phyloP scores from a whole-genome alignment of 2,329 filamentous ascomycete species.

The Fusarium haematococcum region DNA sequence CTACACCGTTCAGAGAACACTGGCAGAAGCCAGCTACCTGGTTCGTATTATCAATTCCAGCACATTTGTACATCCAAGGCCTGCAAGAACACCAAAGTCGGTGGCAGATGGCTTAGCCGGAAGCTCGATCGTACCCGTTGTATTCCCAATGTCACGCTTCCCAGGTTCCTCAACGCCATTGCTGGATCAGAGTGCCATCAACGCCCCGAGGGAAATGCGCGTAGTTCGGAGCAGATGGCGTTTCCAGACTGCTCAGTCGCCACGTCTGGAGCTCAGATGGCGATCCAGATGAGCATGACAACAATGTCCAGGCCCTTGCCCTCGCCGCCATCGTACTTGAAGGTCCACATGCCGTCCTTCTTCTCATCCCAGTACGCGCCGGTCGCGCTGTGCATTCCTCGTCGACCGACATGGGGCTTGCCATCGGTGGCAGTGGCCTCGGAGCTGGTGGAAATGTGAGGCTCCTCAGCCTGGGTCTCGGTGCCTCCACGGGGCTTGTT shows the following conservation, averaged over 20 bases:
- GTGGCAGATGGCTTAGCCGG: conserved; percentile 37
- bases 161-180: conserved; percentile 45
- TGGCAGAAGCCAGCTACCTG: conserved; percentile 24
- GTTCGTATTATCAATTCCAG: conserved; percentile 35
- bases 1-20: conserved; percentile 6
- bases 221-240: conserved; percentile 14
- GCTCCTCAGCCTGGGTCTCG: conserved; percentile 60
- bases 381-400: conserved; percentile 90
- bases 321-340: conserved; percentile 81
- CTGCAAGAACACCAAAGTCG: conserved; percentile 40
- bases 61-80: conserved; percentile 45
- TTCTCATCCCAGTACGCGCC: conserved; percentile 93
- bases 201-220: conserved; percentile 25
- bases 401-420: conserved; percentile 81
- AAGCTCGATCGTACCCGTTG: conserved; percentile 40
- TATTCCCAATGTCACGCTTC: conserved; percentile 44
- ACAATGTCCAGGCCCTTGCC: conserved; percentile 76
- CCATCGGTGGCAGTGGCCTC: conserved; percentile 69
- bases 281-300: conserved; percentile 83
- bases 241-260: conserved; percentile 11
- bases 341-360: conserved; percentile 90
- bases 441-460: conserved; percentile 67
- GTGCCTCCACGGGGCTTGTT: conserved; percentile 69
- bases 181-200: conserved; percentile 41
- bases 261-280: conserved; percentile 58